Base-by-base conservation (phyloP, 2,329 filamentous ascomycete species). In the Trichoderma koningii region DNA sequence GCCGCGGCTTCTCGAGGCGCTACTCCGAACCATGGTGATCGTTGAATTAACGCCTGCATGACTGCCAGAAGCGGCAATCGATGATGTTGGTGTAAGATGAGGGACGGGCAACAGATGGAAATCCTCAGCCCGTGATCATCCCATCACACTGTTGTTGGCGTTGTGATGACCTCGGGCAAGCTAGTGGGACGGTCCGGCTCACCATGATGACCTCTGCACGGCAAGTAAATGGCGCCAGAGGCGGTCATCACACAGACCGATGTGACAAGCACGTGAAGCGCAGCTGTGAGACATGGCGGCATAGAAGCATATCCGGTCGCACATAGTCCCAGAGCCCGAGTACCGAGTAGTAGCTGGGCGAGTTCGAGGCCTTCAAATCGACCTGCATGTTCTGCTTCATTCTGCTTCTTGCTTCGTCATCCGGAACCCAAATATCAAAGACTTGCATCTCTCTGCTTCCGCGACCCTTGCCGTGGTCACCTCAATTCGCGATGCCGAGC, bases 131-230 rank as follows among this genome's bases (percentile, higher is more conserved):
- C 52, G 44, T 34, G 41, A 63, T 47, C 19, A 51, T 62, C 59
- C 41, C 41, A 62, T 62, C 48, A 53, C 59, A 55, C n/a, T 28
- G 9, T 9, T 55, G 41, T 55, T 47, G 38, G 38, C 66, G 64
- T 63, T 42, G 59, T 64, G 55, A 53, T 56, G 60, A 30, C 50
- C 17, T 57, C 63, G 66, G 71, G 55, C 61, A 65, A 68, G 65
- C 70, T 69, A 70, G 66, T 72, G 72, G 72, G 63, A 73, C 72
- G 72, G 72, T 68, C 72, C 71, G 71, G 70, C 64, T 69, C 63
- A 60, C 48, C 34, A 60, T 47, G 19, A 50, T 34, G 10, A 14
- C 34, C 51, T 38, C 51, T 56, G 19, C 41, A 45, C 21, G 41
- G 28, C 42, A 48, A 23, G 55, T 26, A 10, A n/a, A 23, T 23